Evolutionary conservation across 129 eudicot genomes (phyloP).

Genomic region (Scalesia atractyloides): DNA sequence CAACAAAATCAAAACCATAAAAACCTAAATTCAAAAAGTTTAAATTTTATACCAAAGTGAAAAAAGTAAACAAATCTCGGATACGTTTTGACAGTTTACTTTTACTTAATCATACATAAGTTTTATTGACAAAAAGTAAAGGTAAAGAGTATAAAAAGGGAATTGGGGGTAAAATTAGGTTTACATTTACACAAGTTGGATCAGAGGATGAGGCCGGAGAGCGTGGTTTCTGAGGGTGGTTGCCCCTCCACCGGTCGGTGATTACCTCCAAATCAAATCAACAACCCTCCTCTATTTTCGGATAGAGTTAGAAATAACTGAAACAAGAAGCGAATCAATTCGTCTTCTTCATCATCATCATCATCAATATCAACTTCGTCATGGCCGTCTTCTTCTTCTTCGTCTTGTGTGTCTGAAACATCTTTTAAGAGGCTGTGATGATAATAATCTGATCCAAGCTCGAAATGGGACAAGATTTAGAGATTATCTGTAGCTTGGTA

Average conservation of each 20-base stretch:
- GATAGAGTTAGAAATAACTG: neutral
- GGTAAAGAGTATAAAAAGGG: neutral
- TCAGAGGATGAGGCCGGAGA: neutral
- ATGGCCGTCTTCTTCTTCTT: neutral
- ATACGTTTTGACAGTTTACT: no score
- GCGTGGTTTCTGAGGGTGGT: slow-evolving; percentile 14
- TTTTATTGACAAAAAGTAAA: no score
- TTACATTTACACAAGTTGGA: neutral
- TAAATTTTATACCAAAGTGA: no score
- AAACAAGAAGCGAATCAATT: neutral
- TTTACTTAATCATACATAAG: no score
- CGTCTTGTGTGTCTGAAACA: neutral
- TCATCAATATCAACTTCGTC: neutral
- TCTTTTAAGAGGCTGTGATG: slow-evolving; percentile 19
- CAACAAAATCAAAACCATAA: no score
- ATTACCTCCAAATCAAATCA: neutral
- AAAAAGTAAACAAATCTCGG: no score
- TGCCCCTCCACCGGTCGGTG: slow-evolving; percentile 15
- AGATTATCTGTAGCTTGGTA: slow-evolving; percentile 47
- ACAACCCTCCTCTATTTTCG: slow-evolving; percentile 1
- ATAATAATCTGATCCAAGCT: slow-evolving; percentile 8
- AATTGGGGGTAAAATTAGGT: neutral
- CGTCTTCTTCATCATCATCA: neutral
- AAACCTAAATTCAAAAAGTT: no score
- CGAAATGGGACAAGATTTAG: neutral